These are phyloP conservation scores for Phytophthora quininea DNA, from an alignment of 352 stramenopile species.

Conservation along the genomic window DNA sequence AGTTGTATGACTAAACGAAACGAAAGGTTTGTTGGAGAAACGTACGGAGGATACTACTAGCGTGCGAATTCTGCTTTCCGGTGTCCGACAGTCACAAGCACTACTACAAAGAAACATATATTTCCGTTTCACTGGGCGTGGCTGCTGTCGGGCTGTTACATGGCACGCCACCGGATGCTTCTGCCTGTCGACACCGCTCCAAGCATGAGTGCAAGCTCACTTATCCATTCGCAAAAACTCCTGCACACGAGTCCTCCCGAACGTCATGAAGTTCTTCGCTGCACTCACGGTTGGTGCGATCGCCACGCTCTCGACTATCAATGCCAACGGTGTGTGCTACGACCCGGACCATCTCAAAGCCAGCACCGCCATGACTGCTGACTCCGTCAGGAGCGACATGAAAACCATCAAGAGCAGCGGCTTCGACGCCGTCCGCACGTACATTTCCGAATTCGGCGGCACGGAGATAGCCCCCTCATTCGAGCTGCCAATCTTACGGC, in stretches of 20 bases:
- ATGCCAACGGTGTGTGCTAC: slow-evolving; percentile 68
- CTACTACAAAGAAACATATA: too few relatives aligned
- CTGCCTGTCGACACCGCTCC: neutral
- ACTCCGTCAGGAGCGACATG: slow-evolving; percentile 47
- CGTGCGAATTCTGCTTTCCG: too few relatives aligned
- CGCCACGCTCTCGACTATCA: slow-evolving; percentile 29
- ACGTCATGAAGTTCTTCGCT: slow-evolving; percentile 45
- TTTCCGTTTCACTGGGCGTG: too few relatives aligned
- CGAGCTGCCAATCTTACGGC: slow-evolving; percentile 37
- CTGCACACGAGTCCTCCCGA: slow-evolving; percentile 3
- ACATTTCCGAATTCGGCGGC: slow-evolving; percentile 60
- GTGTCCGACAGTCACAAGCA: too few relatives aligned
- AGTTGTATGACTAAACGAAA: neutral
- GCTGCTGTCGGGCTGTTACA: slow-evolving; percentile 32
- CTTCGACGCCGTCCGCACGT: slow-evolving; percentile 67
- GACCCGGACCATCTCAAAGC: slow-evolving; percentile 57
- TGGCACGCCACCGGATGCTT: slow-evolving; percentile 27
- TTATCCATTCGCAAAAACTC: slow-evolving; percentile 27
- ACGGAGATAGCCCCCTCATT: slow-evolving; percentile 51
- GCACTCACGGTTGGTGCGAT: slow-evolving; percentile 27
- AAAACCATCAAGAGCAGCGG: slow-evolving; percentile 50
- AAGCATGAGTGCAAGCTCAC: slow-evolving; percentile 9
- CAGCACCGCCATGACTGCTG: slow-evolving; percentile 25
- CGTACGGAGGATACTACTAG: too few relatives aligned
- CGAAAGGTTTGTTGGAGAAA: too few relatives aligned